phyloP scores from a whole-genome alignment of 192 early-diverging fungal genomes.

The Gaertneriomyces sp. region DNA sequence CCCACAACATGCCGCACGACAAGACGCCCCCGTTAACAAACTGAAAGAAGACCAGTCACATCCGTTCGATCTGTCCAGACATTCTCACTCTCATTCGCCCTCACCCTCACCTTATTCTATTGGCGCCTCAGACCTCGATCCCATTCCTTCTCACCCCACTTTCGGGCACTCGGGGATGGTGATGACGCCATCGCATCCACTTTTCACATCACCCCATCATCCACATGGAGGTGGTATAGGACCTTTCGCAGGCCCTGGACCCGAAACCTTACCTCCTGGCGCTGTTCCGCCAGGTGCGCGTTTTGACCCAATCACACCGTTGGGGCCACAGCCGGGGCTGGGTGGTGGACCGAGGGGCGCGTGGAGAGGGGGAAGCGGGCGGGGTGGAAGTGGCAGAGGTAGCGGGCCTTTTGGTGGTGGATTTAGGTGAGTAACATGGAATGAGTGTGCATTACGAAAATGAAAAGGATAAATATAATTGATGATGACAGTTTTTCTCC shows the following conservation, averaged over 20 bases:
- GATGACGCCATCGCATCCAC: too few relatives aligned
- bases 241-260: constrained; percentile 37
- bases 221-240: constrained; percentile 46
- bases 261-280: constrained; percentile 55
- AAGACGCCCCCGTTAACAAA: too few relatives aligned
- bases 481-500: neutral
- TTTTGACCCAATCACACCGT: constrained; percentile 89
- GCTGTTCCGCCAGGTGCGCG: constrained; percentile 69
- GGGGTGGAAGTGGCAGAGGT: constrained; percentile 28
- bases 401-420: constrained; percentile 22
- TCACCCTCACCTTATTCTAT: too few relatives aligned
- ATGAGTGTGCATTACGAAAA: neutral
- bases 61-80: too few relatives aligned
- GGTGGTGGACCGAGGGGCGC: constrained; percentile 8
- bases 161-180: too few relatives aligned
- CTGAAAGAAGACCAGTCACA: too few relatives aligned
- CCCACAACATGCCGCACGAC: too few relatives aligned
- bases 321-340: constrained; percentile 49
- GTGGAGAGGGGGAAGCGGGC: constrained; percentile 17
- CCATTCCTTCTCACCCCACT: too few relatives aligned
- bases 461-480: neutral
- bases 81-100: too few relatives aligned
- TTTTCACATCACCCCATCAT: too few relatives aligned
- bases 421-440: constrained; percentile 1
- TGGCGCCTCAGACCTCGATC: too few relatives aligned